phyloP scores from a whole-genome alignment of 169 alveolate genomes.

The Cyclospora cayetanensis region DNA sequence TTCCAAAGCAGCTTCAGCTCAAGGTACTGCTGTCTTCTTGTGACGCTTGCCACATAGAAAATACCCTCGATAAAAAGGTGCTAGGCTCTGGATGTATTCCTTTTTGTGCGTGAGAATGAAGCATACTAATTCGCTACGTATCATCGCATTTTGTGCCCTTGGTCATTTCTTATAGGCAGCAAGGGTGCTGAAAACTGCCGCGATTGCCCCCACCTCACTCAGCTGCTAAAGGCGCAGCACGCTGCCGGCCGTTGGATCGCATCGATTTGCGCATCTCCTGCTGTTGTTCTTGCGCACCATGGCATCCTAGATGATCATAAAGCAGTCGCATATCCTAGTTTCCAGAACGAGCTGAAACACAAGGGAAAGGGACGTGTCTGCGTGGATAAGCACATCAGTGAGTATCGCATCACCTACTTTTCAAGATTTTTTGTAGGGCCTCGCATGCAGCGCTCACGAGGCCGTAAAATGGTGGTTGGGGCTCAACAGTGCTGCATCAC shows the following conservation, averaged over 20 bases:
- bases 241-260: slow-evolving; percentile 76
- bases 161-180: background rate
- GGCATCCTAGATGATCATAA: slow-evolving; percentile 80
- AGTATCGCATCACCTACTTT: too few relatives aligned
- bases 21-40: background rate
- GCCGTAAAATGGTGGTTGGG: too few relatives aligned
- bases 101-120: background rate
- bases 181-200: slow-evolving; percentile 72
- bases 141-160: background rate
- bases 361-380: slow-evolving; percentile 51
- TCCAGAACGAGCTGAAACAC: slow-evolving; percentile 20
- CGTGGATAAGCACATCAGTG: slow-evolving; percentile 23
- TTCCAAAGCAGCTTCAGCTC: background rate
- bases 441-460: too few relatives aligned
- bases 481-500: too few relatives aligned
- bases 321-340: slow-evolving; percentile 82
- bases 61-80: background rate
- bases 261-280: slow-evolving; percentile 88
- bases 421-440: too few relatives aligned
- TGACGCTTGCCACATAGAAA: background rate
- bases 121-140: background rate
- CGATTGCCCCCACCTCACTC: slow-evolving; percentile 72
- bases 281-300: slow-evolving; percentile 78
- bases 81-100: background rate
- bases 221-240: slow-evolving; percentile 77